phyloP scores from a whole-genome alignment of 2,329 filamentous ascomycete genomes.

The Graphiopsis chlorocephala region DNA sequence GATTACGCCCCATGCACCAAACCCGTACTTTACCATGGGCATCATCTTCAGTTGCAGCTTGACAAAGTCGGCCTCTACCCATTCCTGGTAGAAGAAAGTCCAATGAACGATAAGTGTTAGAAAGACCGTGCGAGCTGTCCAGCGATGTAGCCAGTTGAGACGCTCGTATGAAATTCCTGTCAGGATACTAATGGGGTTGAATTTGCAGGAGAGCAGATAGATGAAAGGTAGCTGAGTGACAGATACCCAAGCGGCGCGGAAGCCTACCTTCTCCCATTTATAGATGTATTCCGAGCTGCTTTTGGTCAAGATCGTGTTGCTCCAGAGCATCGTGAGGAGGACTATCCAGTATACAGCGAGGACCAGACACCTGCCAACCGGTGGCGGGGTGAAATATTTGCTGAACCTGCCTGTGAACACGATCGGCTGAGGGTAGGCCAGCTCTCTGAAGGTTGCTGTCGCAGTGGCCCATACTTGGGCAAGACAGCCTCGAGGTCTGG shows the following conservation, averaged over 20 bases:
- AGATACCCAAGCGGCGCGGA: constrained; percentile 65
- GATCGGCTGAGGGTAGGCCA: constrained; percentile 30
- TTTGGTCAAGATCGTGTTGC: constrained; percentile 27
- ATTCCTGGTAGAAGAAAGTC: constrained; percentile 54
- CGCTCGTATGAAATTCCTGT: constrained; percentile 50
- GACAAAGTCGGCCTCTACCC: constrained; percentile 53
- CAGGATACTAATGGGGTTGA: constrained; percentile 48
- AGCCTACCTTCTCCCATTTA: constrained; percentile 59
- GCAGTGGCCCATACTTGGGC: constrained; percentile 29
- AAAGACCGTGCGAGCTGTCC: constrained; percentile 52
- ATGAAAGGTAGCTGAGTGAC: constrained; percentile 63
- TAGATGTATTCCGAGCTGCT: constrained; percentile 30
- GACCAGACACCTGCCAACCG: constrained; percentile 29
- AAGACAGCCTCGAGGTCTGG: constrained; percentile 24
- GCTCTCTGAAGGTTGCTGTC: constrained; percentile 27
- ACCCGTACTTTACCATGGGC: constrained; percentile 49
- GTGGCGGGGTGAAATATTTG: constrained; percentile 34
- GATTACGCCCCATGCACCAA: constrained; percentile 52
- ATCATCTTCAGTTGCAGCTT: constrained; percentile 48
- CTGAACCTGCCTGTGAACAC: constrained; percentile 30
- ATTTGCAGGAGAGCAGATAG: constrained; percentile 48
- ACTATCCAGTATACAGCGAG: constrained; percentile 32
- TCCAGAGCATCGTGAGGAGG: constrained; percentile 31
- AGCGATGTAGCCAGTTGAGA: constrained; percentile 54
- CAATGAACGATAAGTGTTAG: constrained; percentile 55